Conservation (phyloP, 1,139 yeast genomes). For the Tardiomyces depauwii region DNA sequence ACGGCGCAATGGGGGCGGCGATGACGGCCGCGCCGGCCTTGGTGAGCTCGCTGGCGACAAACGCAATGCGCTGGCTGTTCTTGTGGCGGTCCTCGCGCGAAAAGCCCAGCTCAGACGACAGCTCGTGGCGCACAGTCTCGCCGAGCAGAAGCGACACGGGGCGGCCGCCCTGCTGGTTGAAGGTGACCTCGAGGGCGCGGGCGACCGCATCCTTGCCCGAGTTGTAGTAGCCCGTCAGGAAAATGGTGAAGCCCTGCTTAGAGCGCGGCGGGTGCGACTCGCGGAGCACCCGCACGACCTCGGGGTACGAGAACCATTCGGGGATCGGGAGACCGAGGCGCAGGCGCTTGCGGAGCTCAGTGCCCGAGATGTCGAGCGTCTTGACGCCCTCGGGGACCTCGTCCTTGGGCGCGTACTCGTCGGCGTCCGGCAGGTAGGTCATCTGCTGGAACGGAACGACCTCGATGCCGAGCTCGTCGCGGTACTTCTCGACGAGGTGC, state of each 20-base stretch:
- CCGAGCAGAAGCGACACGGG: conserved; percentile 61
- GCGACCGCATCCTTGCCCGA: conserved; percentile 56
- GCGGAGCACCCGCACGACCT: conserved; percentile 82
- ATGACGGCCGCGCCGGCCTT: conserved; percentile 89
- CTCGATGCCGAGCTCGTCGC: conserved; percentile 70
- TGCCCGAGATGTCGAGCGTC: conserved; percentile 90
- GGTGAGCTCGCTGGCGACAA: conserved; percentile 70
- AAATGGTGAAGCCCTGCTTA: conserved; percentile 74
- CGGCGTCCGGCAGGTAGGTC: conserved; percentile 90
- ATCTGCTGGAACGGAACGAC: conserved; percentile 97
- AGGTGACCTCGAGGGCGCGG: conserved; percentile 77
- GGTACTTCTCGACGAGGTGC: conserved; percentile 64
- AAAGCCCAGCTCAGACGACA: conserved; percentile 33
- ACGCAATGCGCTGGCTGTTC: conserved; percentile 38
- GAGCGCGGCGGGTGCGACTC: conserved; percentile 90
- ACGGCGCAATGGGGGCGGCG: conserved; percentile 46
- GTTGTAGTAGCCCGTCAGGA: conserved; percentile 46
- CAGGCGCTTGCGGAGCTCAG: conserved; percentile 82
- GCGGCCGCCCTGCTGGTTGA: conserved; percentile 86
- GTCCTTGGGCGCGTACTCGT: conserved; percentile 91
- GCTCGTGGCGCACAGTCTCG: conserved; percentile 35
- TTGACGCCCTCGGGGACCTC: conserved; percentile 71
- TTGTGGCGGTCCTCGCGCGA: conserved; percentile 30
- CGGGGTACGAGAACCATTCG: conserved; percentile 96
- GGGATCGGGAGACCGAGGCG: conserved; percentile 85